These are phyloP conservation scores for Aspergillus novofumigatus DNA, from an alignment of 2,329 filamentous ascomycete genomes.

Conservation along the genomic window DNA sequence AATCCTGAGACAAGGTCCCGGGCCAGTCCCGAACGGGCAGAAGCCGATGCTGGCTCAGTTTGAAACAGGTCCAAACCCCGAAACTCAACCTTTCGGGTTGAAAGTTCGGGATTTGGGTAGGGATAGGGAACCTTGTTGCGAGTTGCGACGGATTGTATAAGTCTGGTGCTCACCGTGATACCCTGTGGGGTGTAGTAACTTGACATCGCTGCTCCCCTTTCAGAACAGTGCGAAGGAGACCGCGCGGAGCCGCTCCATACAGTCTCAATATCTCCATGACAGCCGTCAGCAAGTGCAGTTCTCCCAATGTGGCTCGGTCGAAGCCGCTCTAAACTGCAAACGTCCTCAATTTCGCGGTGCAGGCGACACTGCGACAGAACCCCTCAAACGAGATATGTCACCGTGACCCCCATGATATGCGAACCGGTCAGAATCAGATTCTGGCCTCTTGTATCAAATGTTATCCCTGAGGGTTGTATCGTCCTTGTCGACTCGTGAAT, in stretches of 20 bases:
- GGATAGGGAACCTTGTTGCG: constrained; percentile 48
- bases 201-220: constrained; percentile 36
- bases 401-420: constrained; percentile 46
- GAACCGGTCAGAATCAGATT: constrained; percentile 46
- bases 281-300: constrained; percentile 52
- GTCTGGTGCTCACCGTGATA: constrained; percentile 50
- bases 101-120: constrained; percentile 50
- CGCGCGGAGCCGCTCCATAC: constrained; percentile 54
- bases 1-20: constrained; percentile 63
- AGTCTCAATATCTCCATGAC: constrained; percentile 56
- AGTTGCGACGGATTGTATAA: constrained; percentile 46
- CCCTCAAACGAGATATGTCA: constrained; percentile 47
- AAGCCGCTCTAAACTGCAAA: constrained; percentile 34
- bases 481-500: constrained; percentile 33
- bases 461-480: constrained; percentile 15
- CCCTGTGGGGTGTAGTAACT: constrained; percentile 47
- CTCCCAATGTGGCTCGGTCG: constrained; percentile 46
- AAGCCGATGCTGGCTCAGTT: constrained; percentile 48
- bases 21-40: constrained; percentile 64
- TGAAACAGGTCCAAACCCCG: constrained; percentile 25
- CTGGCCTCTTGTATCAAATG: constrained; percentile 36
- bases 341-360: constrained; percentile 45
- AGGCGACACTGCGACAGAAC: constrained; percentile 27
- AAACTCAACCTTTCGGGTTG: constrained; percentile 49
- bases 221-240: constrained; percentile 50